Evolutionary conservation across 805 yeast species (phyloP).

Genomic region (Yarrowia sp.): DNA sequence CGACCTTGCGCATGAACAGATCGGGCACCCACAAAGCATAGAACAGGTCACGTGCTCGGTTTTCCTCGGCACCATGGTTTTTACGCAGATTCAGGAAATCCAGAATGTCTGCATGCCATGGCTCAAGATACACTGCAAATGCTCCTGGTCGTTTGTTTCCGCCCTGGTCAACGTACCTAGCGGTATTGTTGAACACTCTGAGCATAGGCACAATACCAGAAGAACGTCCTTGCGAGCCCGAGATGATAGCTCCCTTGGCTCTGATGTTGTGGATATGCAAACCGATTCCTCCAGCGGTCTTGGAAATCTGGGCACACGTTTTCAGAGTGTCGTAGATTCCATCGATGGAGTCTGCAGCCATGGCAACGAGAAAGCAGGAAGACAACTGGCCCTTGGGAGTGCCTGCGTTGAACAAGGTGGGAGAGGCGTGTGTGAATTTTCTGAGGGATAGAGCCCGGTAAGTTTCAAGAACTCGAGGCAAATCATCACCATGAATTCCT

Average conservation of each 20-base stretch:
- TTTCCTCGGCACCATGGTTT: conserved; percentile 91
- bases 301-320: conserved; percentile 82
- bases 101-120: conserved; percentile 91
- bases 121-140: conserved; percentile 84
- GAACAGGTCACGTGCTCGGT: conserved; percentile 86
- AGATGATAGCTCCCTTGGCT: conserved; percentile 74
- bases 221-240: conserved; percentile 82
- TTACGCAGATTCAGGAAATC: conserved; percentile 79
- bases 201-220: conserved; percentile 91
- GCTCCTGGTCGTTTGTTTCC: conserved; percentile 98
- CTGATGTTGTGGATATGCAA: conserved; percentile 81
- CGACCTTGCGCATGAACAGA: conserved; percentile 83
- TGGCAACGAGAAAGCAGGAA: conserved; percentile 83
- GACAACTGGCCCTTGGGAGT: conserved; percentile 76
- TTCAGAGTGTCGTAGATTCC: conserved; percentile 87
- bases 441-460: conserved; percentile 78
- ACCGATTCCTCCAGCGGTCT: conserved; percentile 93
- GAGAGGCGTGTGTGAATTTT: conserved; percentile 88
- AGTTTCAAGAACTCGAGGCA: conserved; percentile 64
- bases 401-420: conserved; percentile 89
- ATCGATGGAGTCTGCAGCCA: conserved; percentile 88
- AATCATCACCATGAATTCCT: conserved; percentile 72
- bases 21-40: conserved; percentile 94
- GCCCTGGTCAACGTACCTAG: conserved; percentile 94
- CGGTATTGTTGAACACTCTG: conserved; percentile 88